A percentile compares a stretch with the other conserved stretches of the same genome.
These are phyloP conservation scores for Irpex rosettiformis DNA, from an alignment of 1,284 basidiomycete species.

Conservation along the genomic window DNA sequence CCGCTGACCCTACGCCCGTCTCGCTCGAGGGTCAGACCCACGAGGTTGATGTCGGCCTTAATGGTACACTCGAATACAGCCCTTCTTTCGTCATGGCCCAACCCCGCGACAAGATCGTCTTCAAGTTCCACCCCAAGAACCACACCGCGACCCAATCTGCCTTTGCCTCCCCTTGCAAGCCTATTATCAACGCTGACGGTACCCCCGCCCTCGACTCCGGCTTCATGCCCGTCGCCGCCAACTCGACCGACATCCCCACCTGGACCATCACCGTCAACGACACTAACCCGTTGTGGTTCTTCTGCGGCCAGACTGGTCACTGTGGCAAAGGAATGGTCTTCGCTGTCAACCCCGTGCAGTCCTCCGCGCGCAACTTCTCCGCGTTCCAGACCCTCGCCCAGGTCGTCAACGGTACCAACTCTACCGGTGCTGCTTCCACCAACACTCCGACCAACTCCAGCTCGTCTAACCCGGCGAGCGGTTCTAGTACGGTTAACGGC, in stretches of 20 bases:
- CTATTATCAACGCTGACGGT: constrained; percentile 34
- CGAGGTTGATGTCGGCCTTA: constrained; percentile 48
- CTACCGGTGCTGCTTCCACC: constrained; percentile 11
- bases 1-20: constrained; percentile 46
- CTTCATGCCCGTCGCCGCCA: constrained; percentile 50
- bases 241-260: constrained; percentile 44
- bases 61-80: constrained; percentile 44
- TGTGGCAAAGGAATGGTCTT: constrained; percentile 44
- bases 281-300: constrained; percentile 44
- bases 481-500: constrained; percentile 4
- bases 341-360: constrained; percentile 38
- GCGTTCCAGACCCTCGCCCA: constrained; percentile 37
- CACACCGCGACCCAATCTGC: constrained; percentile 69
- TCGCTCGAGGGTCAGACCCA: constrained; percentile 39
- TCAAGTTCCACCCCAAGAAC: constrained; percentile 62
- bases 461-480: not conserved
- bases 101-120: constrained; percentile 48
- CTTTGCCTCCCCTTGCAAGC: constrained; percentile 56
- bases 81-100: constrained; percentile 47
- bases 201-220: constrained; percentile 54
- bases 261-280: constrained; percentile 54
- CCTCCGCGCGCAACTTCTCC: constrained; percentile 36
- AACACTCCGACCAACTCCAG: not conserved
- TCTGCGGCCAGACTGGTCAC: constrained; percentile 37
- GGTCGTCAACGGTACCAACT: constrained; percentile 31